A percentile compares a stretch with the other conserved stretches of the same genome.
Evolutionary conservation across 345 rosid species (phyloP).

Genomic region (Linum lewisii): DNA sequence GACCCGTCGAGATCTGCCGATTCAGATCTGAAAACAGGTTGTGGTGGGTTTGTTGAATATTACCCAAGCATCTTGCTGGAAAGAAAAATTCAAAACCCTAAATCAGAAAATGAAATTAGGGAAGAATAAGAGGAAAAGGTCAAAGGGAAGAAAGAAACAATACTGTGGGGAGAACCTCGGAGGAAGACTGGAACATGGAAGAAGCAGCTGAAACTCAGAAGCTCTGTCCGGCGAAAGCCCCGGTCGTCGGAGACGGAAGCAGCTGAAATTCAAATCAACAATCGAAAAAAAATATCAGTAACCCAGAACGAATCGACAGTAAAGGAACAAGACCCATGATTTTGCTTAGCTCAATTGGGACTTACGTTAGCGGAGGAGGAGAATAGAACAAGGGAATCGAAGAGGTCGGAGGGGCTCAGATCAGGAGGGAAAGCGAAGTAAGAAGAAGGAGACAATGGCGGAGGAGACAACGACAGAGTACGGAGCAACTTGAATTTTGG

Average conservation of each 20-base stretch:
- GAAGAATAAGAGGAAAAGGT: no score
- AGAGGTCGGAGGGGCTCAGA: constrained; percentile 56
- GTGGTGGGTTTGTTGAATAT: neutral
- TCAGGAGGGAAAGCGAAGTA: constrained; percentile 75
- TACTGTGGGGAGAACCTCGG: constrained; percentile 1
- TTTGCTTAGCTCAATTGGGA: neutral
- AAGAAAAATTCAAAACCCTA: neutral
- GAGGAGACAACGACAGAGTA: constrained; percentile 71
- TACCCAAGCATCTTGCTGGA: neutral
- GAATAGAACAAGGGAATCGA: constrained; percentile 80
- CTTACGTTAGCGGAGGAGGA: constrained; percentile 53
- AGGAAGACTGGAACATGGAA: constrained; percentile 19
- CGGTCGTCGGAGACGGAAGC: constrained; percentile 87
- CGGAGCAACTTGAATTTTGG: constrained; percentile 14
- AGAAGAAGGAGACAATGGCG: constrained; percentile 54
- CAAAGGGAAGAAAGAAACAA: neutral
- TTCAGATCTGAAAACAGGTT: no score
- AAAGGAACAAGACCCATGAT: neutral
- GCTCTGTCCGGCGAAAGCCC: constrained; percentile 48
- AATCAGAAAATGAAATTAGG: neutral
- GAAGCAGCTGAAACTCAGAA: constrained; percentile 14
- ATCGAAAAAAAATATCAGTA: no score
- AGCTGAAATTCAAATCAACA: constrained; percentile 27
- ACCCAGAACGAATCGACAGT: neutral
- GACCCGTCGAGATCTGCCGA: no score